A percentile compares a stretch with the other conserved stretches of the same genome.
Conservation (phyloP, 306 rosid genomes). For the Acacia confusa region DNA sequence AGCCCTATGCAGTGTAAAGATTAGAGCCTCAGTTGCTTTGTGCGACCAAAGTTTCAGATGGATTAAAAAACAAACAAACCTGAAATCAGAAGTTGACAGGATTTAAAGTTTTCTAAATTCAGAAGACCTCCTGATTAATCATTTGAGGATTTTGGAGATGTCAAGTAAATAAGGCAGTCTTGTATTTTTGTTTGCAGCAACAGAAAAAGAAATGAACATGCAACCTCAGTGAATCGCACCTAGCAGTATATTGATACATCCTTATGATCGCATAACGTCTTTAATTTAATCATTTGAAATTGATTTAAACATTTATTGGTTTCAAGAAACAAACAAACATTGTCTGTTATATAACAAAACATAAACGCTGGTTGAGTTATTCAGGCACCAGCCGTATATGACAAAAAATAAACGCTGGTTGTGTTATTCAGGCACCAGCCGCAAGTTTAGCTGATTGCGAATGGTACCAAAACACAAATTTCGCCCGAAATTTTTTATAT, state of each 20-base stretch:
- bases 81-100: not conserved
- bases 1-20: not conserved
- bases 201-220: not conserved
- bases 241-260: not conserved
- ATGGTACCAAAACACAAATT: not conserved
- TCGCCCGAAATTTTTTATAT: slow-evolving; percentile 5
- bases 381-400: no score
- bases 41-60: not conserved
- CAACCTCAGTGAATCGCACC: not conserved
- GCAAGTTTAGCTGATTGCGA: slow-evolving; percentile 9
- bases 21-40: not conserved
- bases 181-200: not conserved
- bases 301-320: not conserved
- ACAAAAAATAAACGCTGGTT: slow-evolving; percentile 1
- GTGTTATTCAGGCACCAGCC: slow-evolving; percentile 1
- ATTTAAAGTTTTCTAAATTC: not conserved
- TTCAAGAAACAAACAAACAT: not conserved
- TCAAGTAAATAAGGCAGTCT: not conserved
- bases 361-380: not conserved
- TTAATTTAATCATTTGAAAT: not conserved
- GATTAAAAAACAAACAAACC: not conserved
- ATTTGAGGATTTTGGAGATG: not conserved
- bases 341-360: not conserved
- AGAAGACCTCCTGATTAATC: not conserved
- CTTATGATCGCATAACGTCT: not conserved